Evolutionary conservation across 306 rosid species (phyloP).

Genomic region (Prunus mira): DNA sequence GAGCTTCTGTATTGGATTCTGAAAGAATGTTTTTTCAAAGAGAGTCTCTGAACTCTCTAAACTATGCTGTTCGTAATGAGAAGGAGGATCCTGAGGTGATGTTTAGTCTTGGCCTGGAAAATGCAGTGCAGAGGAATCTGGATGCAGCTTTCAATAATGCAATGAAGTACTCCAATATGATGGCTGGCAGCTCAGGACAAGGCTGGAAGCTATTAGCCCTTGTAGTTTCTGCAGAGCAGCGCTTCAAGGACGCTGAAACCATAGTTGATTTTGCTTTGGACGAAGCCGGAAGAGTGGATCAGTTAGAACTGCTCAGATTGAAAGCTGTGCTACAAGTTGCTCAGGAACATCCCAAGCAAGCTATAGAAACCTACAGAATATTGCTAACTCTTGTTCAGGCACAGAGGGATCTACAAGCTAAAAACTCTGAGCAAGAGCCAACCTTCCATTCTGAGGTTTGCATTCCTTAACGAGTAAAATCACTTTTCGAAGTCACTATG

Average conservation of each 20-base stretch:
- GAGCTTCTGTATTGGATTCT: constrained; percentile 71
- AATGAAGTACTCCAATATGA: constrained; percentile 55
- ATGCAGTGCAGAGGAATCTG: constrained; percentile 78
- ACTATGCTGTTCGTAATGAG: constrained; percentile 39
- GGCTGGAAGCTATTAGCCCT: constrained; percentile 82
- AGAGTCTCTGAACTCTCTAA: constrained; percentile 61
- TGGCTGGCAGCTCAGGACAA: constrained; percentile 57
- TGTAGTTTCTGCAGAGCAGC: constrained; percentile 71
- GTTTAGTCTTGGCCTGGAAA: constrained; percentile 65
- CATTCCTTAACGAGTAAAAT: constrained; percentile 4
- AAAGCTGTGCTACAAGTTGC: constrained; percentile 83
- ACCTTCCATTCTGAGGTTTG: constrained; percentile 49
- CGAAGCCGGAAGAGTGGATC: constrained; percentile 61
- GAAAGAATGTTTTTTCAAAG: constrained; percentile 58
- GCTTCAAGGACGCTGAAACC: constrained; percentile 72
- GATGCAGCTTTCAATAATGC: constrained; percentile 59
- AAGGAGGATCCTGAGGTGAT: constrained; percentile 51
- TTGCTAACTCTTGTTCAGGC: constrained; percentile 75
- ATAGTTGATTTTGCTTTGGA: constrained; percentile 81
- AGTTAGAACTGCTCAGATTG: constrained; percentile 72
- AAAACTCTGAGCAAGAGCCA: constrained; percentile 33
- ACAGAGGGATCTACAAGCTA: constrained; percentile 46
- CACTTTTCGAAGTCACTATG: neutral
- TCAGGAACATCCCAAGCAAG: constrained; percentile 79
- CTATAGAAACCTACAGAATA: constrained; percentile 85